Conservation (phyloP, 2,329 filamentous ascomycete genomes). For the Proliferodiscus dingleyae region DNA sequence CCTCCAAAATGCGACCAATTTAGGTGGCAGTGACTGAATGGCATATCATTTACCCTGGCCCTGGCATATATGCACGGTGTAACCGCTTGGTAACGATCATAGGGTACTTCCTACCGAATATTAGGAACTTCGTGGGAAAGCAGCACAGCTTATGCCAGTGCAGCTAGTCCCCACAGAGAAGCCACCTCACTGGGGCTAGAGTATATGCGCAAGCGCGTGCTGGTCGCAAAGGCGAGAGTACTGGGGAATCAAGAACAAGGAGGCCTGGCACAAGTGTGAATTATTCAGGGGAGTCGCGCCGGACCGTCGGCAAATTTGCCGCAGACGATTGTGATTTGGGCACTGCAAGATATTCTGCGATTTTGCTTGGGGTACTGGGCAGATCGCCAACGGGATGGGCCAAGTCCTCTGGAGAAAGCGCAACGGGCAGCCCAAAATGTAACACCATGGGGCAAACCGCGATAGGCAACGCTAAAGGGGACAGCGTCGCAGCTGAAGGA, state of each 20-base stretch:
- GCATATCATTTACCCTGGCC: background rate
- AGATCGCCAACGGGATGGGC: no score
- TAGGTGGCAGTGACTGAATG: conserved; percentile 18
- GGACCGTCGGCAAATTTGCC: conserved; percentile 5
- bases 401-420: no score
- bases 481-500: no score
- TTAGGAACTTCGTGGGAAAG: background rate
- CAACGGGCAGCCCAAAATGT: no score
- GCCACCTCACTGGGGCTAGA: background rate
- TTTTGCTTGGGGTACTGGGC: background rate
- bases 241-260: background rate
- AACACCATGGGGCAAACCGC: no score
- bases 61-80: conserved; percentile 6
- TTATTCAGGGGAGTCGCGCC: background rate
- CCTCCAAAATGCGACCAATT: conserved; percentile 7
- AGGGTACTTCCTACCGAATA: conserved; percentile 2
- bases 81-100: conserved; percentile 5
- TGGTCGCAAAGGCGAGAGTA: conserved; percentile 6
- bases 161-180: background rate
- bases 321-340: background rate
- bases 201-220: conserved; percentile 13
- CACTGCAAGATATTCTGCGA: background rate
- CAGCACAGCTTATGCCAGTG: no score
- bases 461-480: no score
- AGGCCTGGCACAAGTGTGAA: background rate